Conservation (phyloP, 768 basidiomycete species). For the Naganishia vaughanmartiniae region DNA sequence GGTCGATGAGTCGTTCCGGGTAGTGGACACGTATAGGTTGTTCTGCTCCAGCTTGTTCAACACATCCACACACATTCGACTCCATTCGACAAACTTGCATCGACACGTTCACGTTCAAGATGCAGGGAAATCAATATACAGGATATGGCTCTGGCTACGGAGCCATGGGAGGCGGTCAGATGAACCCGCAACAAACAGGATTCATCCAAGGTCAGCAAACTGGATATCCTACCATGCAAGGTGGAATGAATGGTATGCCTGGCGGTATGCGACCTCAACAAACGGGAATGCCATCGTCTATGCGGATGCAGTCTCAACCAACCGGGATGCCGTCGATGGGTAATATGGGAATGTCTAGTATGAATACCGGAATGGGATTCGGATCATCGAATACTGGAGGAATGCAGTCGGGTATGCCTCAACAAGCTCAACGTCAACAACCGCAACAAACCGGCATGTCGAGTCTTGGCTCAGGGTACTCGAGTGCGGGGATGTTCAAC, state of each 20-base stretch:
- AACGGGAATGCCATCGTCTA: constrained; percentile 24
- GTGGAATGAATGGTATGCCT: constrained; percentile 3
- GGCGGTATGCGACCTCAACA: constrained; percentile 23
- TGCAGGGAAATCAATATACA: constrained; percentile 23
- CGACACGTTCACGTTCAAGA: background rate
- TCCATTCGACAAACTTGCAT: background rate
- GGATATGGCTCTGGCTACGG: constrained; percentile 21
- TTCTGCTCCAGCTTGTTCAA: background rate
- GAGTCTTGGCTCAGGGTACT: constrained; percentile 25
- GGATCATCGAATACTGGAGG: background rate
- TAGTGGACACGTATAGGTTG: no score
- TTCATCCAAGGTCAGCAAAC: constrained; percentile 33
- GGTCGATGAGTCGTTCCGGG: background rate
- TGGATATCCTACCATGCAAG: constrained; percentile 29
- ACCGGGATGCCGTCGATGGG: constrained; percentile 24
- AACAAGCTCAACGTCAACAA: constrained; percentile 16
- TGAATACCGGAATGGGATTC: constrained; percentile 11
- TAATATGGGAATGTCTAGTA: constrained; percentile 16
- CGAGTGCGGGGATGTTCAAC: constrained; percentile 7
- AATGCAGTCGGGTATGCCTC: constrained; percentile 26
- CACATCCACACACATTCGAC: background rate
- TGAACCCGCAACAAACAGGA: constrained; percentile 42
- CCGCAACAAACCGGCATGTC: constrained; percentile 23
- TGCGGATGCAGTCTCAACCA: constrained; percentile 20
- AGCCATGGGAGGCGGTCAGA: constrained; percentile 13